phyloP scores from a whole-genome alignment of 2,329 filamentous ascomycete genomes.

The Pseudogymnoascus sp. region DNA sequence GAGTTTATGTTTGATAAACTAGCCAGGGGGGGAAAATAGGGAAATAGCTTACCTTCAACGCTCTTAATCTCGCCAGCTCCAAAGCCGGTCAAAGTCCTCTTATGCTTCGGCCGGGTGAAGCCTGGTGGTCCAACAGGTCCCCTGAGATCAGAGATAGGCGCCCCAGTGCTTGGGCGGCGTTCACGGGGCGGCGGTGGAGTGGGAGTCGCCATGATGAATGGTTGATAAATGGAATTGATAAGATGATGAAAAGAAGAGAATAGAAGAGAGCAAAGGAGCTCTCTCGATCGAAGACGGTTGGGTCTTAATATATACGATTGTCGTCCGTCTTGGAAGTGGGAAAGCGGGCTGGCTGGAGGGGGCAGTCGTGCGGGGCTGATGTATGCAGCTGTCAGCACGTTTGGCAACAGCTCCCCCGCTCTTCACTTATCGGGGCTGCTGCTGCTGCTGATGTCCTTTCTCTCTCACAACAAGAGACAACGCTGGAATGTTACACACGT shows the following conservation, averaged over 20 bases:
- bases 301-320: background rate
- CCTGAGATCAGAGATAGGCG: slow-evolving; percentile 78
- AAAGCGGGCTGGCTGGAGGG: background rate
- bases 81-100: slow-evolving; percentile 92
- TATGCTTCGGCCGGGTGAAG: slow-evolving; percentile 86
- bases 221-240: slow-evolving; percentile 3
- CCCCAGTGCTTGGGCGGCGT: slow-evolving; percentile 72
- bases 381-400: slow-evolving; percentile 3
- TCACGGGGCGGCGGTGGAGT: slow-evolving; percentile 46
- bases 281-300: background rate
- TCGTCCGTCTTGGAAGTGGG: background rate
- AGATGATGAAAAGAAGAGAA: background rate
- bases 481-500: background rate
- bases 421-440: background rate
- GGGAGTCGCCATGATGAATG: background rate
- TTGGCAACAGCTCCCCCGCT: slow-evolving; percentile 6
- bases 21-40: background rate
- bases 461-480: background rate
- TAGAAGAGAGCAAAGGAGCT: background rate
- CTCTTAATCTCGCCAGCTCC: slow-evolving; percentile 85
- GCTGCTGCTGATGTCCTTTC: background rate
- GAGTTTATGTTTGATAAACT: background rate
- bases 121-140: slow-evolving; percentile 82
- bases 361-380: background rate
- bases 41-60: slow-evolving; percentile 63